Percentiles rank a stretch among this genome's conserved stretches.
Conservation (phyloP, 2,329 filamentous ascomycete species). For the Paraconiothyrium brasiliense region DNA sequence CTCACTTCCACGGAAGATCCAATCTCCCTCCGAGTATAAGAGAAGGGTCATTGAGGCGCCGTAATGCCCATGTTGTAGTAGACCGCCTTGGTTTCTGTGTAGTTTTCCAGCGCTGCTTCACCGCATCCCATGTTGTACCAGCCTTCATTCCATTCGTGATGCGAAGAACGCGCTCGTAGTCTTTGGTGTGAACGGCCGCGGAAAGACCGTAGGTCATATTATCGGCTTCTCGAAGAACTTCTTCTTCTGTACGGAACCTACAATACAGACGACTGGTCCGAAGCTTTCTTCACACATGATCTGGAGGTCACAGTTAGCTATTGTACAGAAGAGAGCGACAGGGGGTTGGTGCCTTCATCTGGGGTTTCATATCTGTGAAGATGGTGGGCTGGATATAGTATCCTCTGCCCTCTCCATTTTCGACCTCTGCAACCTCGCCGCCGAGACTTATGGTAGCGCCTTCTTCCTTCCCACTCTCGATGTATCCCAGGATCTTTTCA, state of each 20-base stretch:
- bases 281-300: slow-evolving; percentile 81
- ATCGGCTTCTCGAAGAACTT: slow-evolving; percentile 76
- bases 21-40: too few relatives aligned
- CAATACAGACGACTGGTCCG: slow-evolving; percentile 80
- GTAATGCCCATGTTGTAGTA: too few relatives aligned
- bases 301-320: not conserved
- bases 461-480: not conserved
- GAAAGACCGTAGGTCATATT: slow-evolving; percentile 79
- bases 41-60: too few relatives aligned
- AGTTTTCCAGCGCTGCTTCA: too few relatives aligned
- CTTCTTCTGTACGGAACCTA: slow-evolving; percentile 79
- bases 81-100: too few relatives aligned
- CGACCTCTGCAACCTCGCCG: slow-evolving; percentile 69
- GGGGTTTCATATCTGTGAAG: not conserved
- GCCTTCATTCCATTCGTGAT: slow-evolving; percentile 75
- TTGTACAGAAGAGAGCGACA: not conserved
- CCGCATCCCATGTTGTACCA: slow-evolving; percentile 57
- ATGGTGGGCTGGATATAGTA: slow-evolving; percentile 75
- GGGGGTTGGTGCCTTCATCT: too few relatives aligned
- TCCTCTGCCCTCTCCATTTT: slow-evolving; percentile 58
- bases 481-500: slow-evolving; percentile 55
- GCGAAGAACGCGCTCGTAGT: slow-evolving; percentile 81
- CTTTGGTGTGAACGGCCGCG: slow-evolving; percentile 78
- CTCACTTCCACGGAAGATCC: too few relatives aligned
- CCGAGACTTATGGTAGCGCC: slow-evolving; percentile 70